Percentiles rank a stretch among this genome's conserved stretches.
Evolutionary conservation across 2,329 filamentous ascomycete species (phyloP).

Genomic region (Colletotrichum navitas): DNA sequence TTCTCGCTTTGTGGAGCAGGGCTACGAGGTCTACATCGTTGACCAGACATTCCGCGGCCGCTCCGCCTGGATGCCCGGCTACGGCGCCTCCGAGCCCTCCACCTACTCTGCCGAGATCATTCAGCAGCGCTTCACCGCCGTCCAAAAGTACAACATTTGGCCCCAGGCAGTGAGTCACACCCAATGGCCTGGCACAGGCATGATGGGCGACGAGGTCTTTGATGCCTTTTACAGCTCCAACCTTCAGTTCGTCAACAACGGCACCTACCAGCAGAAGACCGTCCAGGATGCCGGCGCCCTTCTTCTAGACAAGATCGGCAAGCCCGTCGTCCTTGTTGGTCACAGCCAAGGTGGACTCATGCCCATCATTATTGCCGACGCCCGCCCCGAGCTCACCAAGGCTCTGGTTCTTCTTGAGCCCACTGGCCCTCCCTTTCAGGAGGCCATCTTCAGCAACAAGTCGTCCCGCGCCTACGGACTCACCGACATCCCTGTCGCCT

Average conservation of each 20-base stretch:
- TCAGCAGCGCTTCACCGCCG: constrained; percentile 55
- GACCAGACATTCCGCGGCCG: constrained; percentile 61
- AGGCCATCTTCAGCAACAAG: constrained; percentile 53
- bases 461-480: constrained; percentile 58
- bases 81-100: constrained; percentile 45
- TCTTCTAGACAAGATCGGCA: constrained; percentile 58
- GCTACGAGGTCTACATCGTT: constrained; percentile 61
- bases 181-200: constrained; percentile 58
- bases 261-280: constrained; percentile 51
- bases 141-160: constrained; percentile 51
- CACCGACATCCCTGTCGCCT: constrained; percentile 62
- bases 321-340: constrained; percentile 55
- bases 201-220: constrained; percentile 55
- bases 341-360: constrained; percentile 62
- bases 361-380: constrained; percentile 58
- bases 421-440: constrained; percentile 60
- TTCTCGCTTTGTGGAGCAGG: constrained; percentile 59
- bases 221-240: constrained; percentile 57
- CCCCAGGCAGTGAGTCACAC: constrained; percentile 56
- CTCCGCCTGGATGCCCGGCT: constrained; percentile 55
- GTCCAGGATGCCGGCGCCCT: constrained; percentile 56
- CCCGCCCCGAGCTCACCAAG: constrained; percentile 55
- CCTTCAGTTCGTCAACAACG: constrained; percentile 53
- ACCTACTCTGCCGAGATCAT: constrained; percentile 52
- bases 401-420: constrained; percentile 61